Evolutionary conservation across 768 basidiomycete species (phyloP), one percentile per base, ranked within the genome.

Genomic region (Tulasnella sp.): DNA sequence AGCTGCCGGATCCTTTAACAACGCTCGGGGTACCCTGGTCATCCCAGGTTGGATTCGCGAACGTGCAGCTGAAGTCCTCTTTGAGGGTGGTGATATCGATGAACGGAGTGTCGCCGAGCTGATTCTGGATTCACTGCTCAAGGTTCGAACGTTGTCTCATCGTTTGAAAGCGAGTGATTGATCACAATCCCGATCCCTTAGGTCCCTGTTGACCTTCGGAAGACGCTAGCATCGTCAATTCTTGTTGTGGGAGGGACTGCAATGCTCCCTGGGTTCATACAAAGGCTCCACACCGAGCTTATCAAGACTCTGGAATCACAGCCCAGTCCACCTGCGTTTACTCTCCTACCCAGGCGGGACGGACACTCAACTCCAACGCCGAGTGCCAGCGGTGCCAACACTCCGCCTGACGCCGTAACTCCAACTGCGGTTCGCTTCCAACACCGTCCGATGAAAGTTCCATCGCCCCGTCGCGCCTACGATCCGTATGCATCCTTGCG

Each of bases 21-120:
- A 92, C 0, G 94, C 94, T 2, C 86, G 89, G 10, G 95, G 94
- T 0, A 95, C 92, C 0, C 85, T 98, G 71, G 87, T 94, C 71
- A 90, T 99, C 68, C 97, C 97, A 1, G 97, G 97, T 2, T 99
- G 98, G 98, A 89, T 99, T 56, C 86, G 97, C 62, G 97, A 99
- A 84, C 88, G 97, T 19, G 93, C 93, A 0, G 91, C 96, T 1
- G 98, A 99, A 84, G 89, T 97, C 7, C 86, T 98, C 14, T 98
- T 98, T 81, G 94, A 95, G 83, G 92, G 92, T 0, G 94, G 94
- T 8, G 95, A 96, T 82, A 91, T 95, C 14, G 96, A 97, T 82
- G 94, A 96, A 85, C 89, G 89, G 80, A 95, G 93, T 80, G 86
- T 97, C 9, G 93, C 94, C 0, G 95, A 96, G 83, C 88, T 92